These are phyloP conservation scores for Parietaria judaica DNA, from an alignment of 306 rosid genomes.

Conservation along the genomic window DNA sequence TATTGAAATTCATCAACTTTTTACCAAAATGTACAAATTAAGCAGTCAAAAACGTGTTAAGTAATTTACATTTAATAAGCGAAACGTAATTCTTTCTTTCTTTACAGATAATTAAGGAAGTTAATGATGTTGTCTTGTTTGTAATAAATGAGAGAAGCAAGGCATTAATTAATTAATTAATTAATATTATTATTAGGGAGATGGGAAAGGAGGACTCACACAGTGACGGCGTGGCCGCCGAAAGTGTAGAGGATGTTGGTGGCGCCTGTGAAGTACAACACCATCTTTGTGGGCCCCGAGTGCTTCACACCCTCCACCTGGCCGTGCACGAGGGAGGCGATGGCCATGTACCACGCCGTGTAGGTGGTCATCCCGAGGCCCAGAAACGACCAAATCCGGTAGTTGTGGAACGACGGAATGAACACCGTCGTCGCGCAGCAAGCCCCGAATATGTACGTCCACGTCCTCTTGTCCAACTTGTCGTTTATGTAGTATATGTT, in stretches of 20 bases:
- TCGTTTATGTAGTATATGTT: conserved; percentile 84
- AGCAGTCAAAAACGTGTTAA: not conserved
- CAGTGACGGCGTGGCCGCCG: conserved; percentile 98
- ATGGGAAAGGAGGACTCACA: conserved; percentile 36
- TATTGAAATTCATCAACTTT: not conserved
- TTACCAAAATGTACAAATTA: not conserved
- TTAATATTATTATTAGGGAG: not conserved
- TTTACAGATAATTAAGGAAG: conserved; percentile 6
- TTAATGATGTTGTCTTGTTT: conserved; percentile 32
- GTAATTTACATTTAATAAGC: not conserved
- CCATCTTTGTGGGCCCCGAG: conserved; percentile 68
- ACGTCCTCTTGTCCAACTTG: conserved; percentile 83
- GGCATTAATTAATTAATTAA: not conserved
- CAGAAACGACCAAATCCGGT: conserved; percentile 90
- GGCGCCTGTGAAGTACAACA: conserved; percentile 89
- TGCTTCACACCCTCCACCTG: conserved; percentile 85
- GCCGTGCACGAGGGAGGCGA: conserved; percentile 70
- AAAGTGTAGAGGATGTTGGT: conserved; percentile 93
- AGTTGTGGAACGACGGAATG: conserved; percentile 91
- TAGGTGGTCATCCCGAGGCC: conserved; percentile 97
- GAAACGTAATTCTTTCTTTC: not conserved
- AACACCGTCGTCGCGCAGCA: conserved; percentile 97
- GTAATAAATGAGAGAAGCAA: not conserved
- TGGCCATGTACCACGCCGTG: conserved; percentile 93
- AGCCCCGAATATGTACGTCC: conserved; percentile 94